These are phyloP conservation scores for Populus alba DNA, from an alignment of 345 rosid genomes.

Conservation along the genomic window DNA sequence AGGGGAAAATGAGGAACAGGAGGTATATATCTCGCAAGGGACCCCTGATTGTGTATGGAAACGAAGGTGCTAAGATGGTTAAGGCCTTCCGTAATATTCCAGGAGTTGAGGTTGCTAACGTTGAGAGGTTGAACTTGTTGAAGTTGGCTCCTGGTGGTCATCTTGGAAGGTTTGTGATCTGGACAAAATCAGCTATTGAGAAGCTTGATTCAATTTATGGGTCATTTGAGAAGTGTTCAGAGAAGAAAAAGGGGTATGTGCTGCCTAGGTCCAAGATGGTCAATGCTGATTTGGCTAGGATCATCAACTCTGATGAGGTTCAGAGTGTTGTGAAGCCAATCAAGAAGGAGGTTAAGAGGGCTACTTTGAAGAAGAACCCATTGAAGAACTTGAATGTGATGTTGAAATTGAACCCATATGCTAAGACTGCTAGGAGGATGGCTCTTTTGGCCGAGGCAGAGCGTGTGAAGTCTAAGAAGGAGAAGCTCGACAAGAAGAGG, in stretches of 20 bases:
- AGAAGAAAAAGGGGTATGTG: constrained; percentile 89
- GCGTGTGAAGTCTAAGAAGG: constrained; percentile 92
- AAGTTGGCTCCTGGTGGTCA: constrained; percentile 98
- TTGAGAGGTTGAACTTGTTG: constrained; percentile 73
- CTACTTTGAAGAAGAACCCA: constrained; percentile 89
- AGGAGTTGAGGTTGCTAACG: constrained; percentile 86
- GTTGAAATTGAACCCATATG: constrained; percentile 88
- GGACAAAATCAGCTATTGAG: constrained; percentile 96
- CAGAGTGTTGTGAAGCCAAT: constrained; percentile 88
- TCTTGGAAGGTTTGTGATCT: constrained; percentile 82
- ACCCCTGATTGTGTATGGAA: constrained; percentile 76
- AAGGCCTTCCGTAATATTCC: constrained; percentile 92
- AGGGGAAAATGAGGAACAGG: constrained; percentile 88
- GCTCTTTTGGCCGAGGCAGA: constrained; percentile 85
- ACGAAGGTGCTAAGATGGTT: constrained; percentile 79
- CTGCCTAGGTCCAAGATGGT: constrained; percentile 90
- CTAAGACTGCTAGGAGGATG: constrained; percentile 96
- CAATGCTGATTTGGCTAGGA: constrained; percentile 89
- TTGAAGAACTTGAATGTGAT: constrained; percentile 76
- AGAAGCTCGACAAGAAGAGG: constrained; percentile 92
- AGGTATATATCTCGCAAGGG: constrained; percentile 88
- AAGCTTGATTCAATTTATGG: constrained; percentile 89
- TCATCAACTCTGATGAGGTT: constrained; percentile 92
- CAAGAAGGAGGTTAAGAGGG: constrained; percentile 65
- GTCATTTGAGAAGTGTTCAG: constrained; percentile 69